Evolutionary conservation across 352 stramenopile species (phyloP).

Genomic region (Phytophthora foliorum): DNA sequence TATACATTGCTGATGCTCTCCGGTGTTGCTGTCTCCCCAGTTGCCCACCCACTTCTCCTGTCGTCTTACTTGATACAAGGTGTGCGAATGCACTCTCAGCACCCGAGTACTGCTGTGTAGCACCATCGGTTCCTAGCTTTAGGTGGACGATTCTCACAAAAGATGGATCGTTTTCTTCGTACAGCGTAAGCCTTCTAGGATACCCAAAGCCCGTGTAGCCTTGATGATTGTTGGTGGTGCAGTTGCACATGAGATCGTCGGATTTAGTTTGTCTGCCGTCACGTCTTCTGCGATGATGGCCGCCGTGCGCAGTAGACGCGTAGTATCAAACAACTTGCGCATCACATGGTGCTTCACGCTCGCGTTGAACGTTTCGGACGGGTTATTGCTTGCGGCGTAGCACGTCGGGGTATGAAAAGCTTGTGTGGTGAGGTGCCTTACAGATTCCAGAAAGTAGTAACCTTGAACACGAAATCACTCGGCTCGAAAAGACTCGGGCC

Average conservation of each 20-base stretch:
- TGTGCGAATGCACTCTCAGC: neutral
- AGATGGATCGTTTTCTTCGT: neutral
- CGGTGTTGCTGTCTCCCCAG: neutral
- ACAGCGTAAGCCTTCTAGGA: neutral
- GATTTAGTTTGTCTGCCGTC: conserved; percentile 9
- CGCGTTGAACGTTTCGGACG: conserved; percentile 16
- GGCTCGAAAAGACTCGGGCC: too few species aligned
- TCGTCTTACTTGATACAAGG: neutral
- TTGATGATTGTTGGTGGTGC: conserved; percentile 1
- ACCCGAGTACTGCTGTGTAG: neutral
- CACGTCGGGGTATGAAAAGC: neutral
- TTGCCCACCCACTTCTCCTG: too few species aligned
- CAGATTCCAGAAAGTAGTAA: too few species aligned
- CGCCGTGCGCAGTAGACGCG: neutral
- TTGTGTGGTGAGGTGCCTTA: too few species aligned
- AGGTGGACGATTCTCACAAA: neutral
- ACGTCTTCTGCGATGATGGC: conserved; percentile 3
- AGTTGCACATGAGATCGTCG: neutral
- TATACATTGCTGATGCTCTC: neutral
- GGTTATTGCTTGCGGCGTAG: conserved; percentile 4
- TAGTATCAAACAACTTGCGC: conserved; percentile 12
- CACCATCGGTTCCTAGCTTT: neutral
- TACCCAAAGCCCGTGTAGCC: neutral
- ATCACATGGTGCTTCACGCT: conserved; percentile 12
- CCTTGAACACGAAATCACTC: too few species aligned